Conservation (phyloP, 371 early-diverging fungal species). For the Syncephalastrum sp. region DNA sequence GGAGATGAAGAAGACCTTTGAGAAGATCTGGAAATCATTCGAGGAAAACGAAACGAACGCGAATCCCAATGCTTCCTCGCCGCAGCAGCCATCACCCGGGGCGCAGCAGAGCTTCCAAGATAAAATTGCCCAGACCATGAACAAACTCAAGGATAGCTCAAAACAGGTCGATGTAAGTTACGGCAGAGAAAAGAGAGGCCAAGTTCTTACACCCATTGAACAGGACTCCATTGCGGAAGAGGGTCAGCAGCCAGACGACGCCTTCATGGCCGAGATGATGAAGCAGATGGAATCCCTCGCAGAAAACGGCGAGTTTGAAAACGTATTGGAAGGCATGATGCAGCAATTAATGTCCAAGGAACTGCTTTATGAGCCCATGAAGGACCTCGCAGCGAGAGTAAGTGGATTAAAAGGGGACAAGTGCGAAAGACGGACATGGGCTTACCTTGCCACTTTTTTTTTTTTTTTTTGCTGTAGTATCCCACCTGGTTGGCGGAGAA, state of each 20-base stretch:
- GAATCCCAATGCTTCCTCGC: background rate
- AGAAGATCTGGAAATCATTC: slow-evolving; percentile 58
- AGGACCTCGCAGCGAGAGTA: slow-evolving; percentile 77
- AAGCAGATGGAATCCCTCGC: slow-evolving; percentile 84
- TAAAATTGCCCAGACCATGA: slow-evolving; percentile 70
- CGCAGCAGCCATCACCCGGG: slow-evolving; percentile 15
- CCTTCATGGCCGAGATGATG: slow-evolving; percentile 87
- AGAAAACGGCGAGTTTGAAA: slow-evolving; percentile 79
- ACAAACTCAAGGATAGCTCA: slow-evolving; percentile 70
- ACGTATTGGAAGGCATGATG: slow-evolving; percentile 87
- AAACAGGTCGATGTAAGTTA: slow-evolving; percentile 74
- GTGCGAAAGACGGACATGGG: background rate
- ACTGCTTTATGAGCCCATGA: slow-evolving; percentile 91
- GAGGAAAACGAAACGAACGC: slow-evolving; percentile 23
- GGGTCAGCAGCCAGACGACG: slow-evolving; percentile 48
- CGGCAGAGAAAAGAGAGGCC: background rate
- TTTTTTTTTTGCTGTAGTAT: slow-evolving; percentile 55
- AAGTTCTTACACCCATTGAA: background rate
- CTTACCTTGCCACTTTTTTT: slow-evolving; percentile 8
- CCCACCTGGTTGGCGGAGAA: slow-evolving; percentile 82
- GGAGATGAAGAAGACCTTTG: slow-evolving; percentile 64
- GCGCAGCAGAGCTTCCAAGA: slow-evolving; percentile 60
- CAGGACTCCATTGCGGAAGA: slow-evolving; percentile 67
- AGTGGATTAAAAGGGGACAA: background rate
- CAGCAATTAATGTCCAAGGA: slow-evolving; percentile 90